Base-by-base conservation (phyloP, 2,329 filamentous ascomycete genomes). In the Elsinoe arachidis region DNA sequence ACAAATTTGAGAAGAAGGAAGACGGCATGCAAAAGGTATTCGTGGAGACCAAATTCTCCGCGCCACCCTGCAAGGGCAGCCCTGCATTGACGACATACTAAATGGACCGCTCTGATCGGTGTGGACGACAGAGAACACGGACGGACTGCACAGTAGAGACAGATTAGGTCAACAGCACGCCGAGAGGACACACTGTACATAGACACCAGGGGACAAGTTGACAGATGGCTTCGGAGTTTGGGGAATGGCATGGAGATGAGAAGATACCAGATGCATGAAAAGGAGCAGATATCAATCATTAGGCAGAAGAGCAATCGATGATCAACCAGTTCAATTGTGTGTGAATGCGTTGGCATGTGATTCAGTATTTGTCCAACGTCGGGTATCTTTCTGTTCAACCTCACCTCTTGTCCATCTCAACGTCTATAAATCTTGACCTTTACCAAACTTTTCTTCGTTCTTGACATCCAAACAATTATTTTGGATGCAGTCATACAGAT, bases 11-110 rank as follows among this genome's bases (percentile, higher is more conserved):
- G 60, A 87, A 91, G 63, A 78, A 76, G 66, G 78, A 87, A 60
- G 85, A 89, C 64, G 75, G 76, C 2, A 87, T 95, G 78, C 89
- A 95, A 71, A 95, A 95, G 78, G 80, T 93, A 1, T 95, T 79
- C 68, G 77, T 84, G 10, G 70, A 82, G 73, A 85, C 82, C 1
- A 78, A 72, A 63, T 80, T 80, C 67, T 82, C 79, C 17, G 72
- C 70, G 58, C 77, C 80, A 19, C 72, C 79, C 9, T 73, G 72
- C 5, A 57, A 70, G 35, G 80, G 77, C 5, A 75, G 74, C 47
- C 82, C 82, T 1, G 62, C 66, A 44, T 69, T 84, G 67, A 82
- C 75, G 33, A 76, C 65, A 58, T 77, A 72, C 58, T 68, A 62
- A 61, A 21, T 23, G 37, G 23, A 1, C 4, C 4, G 2, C 5